Base-by-base conservation (phyloP, 2,329 filamentous ascomycete species). In the Diplodia scrobiculata region DNA sequence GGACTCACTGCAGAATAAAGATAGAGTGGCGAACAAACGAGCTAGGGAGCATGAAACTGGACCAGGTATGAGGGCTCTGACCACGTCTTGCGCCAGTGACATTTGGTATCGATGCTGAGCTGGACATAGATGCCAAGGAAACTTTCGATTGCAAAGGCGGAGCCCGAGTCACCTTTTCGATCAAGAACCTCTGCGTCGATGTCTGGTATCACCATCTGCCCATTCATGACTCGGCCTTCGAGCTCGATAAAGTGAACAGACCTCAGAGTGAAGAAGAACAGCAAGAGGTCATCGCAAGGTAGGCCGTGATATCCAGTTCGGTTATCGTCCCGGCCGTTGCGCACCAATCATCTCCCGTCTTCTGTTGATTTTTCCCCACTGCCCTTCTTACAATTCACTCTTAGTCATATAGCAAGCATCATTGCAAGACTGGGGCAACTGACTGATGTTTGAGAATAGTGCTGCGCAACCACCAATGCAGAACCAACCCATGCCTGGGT, bases 1-100 rank as follows among this genome's bases (percentile, higher is more conserved):
- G 34, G 75, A 77, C 66, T 77, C 74, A 27, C 65, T 73, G 3
- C 71, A 76, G 65, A 76, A 76, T 66, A 70, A 68, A 19, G 66
- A 72, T 59, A 70, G 73, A 10, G 72, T 71, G 29, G 68, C 65
- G 63, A 73, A 72, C 63, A 66, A 63, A 36, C 73, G 72, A 9
- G 32, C 27, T n/a, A 38, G 14, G 9, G 55, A 3, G 14, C 25
- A 34, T 5, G 48, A 32, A 10, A n/a, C 13, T 14, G 36, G 21
- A 19, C 11, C 13, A 45, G 62, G 50, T 64, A 64, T 32, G 62
- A 11, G 19, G 7, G 17, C 41, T n/a, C 41, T 11, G 38, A 1
- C 10, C n/a, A 10, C 21, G 17, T 19, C 34, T 19, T 11, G 25
- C 32, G 3, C 13, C 3, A 7, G n/a, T 19, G 11, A 21, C 25